Base-by-base conservation (phyloP, 805 yeast genomes). In the Ogataea sp. region DNA sequence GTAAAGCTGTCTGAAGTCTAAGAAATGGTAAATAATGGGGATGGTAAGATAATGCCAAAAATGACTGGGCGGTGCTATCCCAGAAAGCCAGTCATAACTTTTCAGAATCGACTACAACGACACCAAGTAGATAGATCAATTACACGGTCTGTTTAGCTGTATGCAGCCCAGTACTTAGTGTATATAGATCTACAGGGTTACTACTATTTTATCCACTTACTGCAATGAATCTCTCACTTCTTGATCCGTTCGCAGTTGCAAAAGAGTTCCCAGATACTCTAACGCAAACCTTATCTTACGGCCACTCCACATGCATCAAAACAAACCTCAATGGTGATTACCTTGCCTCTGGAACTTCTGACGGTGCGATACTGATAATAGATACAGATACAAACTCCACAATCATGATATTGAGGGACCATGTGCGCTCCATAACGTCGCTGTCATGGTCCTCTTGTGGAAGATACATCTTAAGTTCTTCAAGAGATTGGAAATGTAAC, bases 241-340 rank as follows among this genome's bases (percentile, higher is more conserved):
- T 85, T 46, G 97, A 89, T 59, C 97, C 97, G 3, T 86, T 87
- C 58, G 78, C 90, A 2, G 88, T 90, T 18, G 81, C 95, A 17
- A 87, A 86, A 52, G 97, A 89, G 54, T 89, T 75, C 51, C 97
- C 97, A 0, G 96, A 89, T 44, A 72, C 81, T 1, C 71, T 86
- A n/a, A 73, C 83, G 2, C 78, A 78, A 43, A 78, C 89, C 0
- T 61, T 87, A 11, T 74, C 73, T 11, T 77, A 76, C 39, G 81
- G 87, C 2, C 74, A 77, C 33, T 70, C 85, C 0, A 82, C 86
- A 8, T 75, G 75, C 42, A 69, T 88, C 30, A 75, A 73, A 53
- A 84, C 78, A 64, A 84, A 78, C 49, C 62, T 71, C 7, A 75
- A 75, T 38, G 97, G 97, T 6, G 95, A 86, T 55, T 89, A 89